Conservation (phyloP, 257 asterid species). For the Echium plantagineum region DNA sequence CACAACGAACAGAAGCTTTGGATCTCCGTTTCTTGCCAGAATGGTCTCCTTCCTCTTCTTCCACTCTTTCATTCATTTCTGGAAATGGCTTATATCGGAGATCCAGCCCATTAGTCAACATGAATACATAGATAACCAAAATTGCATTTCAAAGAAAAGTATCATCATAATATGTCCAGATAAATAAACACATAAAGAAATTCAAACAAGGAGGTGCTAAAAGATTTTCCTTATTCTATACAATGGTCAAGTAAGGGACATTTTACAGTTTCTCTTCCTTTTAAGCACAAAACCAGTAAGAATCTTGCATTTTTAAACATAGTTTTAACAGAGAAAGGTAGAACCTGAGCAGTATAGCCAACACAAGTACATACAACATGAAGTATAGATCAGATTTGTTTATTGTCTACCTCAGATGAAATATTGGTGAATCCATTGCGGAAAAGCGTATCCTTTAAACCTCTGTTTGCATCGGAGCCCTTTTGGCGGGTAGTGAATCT, state of each 20-base stretch:
- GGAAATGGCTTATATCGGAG: constrained; percentile 24
- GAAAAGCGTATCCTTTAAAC: constrained; percentile 45
- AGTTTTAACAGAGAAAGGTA: no score
- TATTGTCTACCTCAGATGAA: constrained; percentile 39
- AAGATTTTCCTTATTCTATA: not conserved
- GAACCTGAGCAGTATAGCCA: not conserved
- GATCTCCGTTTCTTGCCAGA: constrained; percentile 36
- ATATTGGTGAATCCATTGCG: constrained; percentile 35
- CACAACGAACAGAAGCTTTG: constrained; percentile 36
- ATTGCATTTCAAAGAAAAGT: not conserved
- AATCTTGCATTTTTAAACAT: not conserved
- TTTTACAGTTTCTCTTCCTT: not conserved
- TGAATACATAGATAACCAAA: not conserved
- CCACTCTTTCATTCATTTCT: constrained; percentile 19
- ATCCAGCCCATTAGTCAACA: constrained; percentile 1
- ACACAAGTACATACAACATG: not conserved
- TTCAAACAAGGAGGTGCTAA: not conserved
- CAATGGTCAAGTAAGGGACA: no score
- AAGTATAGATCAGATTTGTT: not conserved
- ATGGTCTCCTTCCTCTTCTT: constrained; percentile 28
- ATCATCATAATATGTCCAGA: no score
- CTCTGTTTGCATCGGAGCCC: constrained; percentile 58
- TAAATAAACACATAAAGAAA: no score
- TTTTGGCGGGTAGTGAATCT: constrained; percentile 49
- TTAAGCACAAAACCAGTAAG: no score